phyloP scores from a whole-genome alignment of 192 early-diverging fungal genomes.

The Entomortierella chlamydospora region DNA sequence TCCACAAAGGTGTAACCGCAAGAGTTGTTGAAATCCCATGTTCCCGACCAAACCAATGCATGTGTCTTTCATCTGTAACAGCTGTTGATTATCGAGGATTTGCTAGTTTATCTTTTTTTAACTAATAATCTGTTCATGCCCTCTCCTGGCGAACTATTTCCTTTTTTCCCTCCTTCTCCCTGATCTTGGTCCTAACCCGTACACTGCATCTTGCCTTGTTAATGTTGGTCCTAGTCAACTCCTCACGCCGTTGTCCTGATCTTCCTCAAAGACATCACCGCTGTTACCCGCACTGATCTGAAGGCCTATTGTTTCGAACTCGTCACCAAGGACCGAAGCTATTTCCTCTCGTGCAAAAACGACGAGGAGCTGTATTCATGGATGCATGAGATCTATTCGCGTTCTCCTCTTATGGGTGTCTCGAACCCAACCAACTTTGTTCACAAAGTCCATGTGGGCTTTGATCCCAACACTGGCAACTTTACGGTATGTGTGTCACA shows the following conservation, averaged over 20 bases:
- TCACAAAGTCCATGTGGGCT: conserved; percentile 84
- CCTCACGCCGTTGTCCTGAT: conserved; percentile 90
- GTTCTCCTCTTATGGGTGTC: conserved; percentile 80
- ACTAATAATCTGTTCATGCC: neutral
- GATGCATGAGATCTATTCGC: conserved; percentile 98
- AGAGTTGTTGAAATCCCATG: too few species aligned
- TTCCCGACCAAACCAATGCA: too few species aligned
- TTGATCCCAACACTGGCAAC: conserved; percentile 69
- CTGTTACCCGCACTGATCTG: conserved; percentile 87
- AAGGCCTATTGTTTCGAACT: conserved; percentile 97
- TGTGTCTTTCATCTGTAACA: too few species aligned
- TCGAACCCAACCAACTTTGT: conserved; percentile 89
- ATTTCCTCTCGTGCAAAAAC: conserved; percentile 91
- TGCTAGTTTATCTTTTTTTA: conserved; percentile 32
- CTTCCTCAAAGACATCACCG: conserved; percentile 92
- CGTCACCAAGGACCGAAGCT: conserved; percentile 92
- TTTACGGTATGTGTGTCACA: conserved; percentile 63
- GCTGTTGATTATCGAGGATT: too few species aligned
- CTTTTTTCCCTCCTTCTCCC: conserved; percentile 9
- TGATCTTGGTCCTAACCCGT: conserved; percentile 10
- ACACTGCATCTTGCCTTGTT: conserved; percentile 7
- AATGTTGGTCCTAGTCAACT: conserved; percentile 74
- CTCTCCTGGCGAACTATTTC: conserved; percentile 11
- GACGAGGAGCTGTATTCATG: conserved; percentile 98
- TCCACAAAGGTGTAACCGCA: too few species aligned